Base-by-base conservation (phyloP, 768 basidiomycete species). In the Boletus rubroflammeus region DNA sequence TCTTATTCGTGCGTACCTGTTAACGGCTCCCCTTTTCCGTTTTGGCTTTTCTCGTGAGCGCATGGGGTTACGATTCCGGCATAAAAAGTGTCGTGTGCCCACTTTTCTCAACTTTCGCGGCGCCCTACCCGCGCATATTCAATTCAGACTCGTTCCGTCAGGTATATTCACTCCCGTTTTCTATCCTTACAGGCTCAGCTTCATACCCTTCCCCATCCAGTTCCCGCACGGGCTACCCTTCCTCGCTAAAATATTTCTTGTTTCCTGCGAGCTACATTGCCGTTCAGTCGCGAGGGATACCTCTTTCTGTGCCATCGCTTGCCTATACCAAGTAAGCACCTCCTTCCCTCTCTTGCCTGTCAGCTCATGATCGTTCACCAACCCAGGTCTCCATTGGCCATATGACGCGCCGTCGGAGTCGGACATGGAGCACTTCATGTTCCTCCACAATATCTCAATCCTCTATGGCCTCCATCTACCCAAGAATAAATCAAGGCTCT, bases 1-100 rank as follows among this genome's bases (percentile, higher is more conserved):
- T n/a, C n/a, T n/a, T n/a, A n/a, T n/a, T n/a, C n/a, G n/a, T n/a
- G n/a, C n/a, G n/a, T n/a, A n/a, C n/a, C n/a, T n/a, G n/a, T n/a
- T n/a, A n/a, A n/a, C n/a, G n/a, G n/a, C n/a, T n/a, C n/a, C n/a
- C n/a, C n/a, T n/a, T n/a, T n/a, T n/a, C n/a, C n/a, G n/a, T n/a
- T n/a, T n/a, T n/a, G n/a, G n/a, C n/a, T n/a, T n/a, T n/a, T n/a
- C n/a, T n/a, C n/a, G n/a, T n/a, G n/a, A n/a, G n/a, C n/a, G n/a
- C n/a, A n/a, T 50, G 42, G 32, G 21, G 51, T 52, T 46, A 39
- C 47, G 29, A 15, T 41, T 52, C 48, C 19, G 31, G 46, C 62
- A 66, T 66, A 68, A 60, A 66, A 55, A 11, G 38, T 54, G 63
- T 67, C 65, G 65, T 55, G 65, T 68, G 66, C 63, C 54, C 50